Conservation (phyloP, 1,284 basidiomycete species). For the Tilletia horrida region DNA sequence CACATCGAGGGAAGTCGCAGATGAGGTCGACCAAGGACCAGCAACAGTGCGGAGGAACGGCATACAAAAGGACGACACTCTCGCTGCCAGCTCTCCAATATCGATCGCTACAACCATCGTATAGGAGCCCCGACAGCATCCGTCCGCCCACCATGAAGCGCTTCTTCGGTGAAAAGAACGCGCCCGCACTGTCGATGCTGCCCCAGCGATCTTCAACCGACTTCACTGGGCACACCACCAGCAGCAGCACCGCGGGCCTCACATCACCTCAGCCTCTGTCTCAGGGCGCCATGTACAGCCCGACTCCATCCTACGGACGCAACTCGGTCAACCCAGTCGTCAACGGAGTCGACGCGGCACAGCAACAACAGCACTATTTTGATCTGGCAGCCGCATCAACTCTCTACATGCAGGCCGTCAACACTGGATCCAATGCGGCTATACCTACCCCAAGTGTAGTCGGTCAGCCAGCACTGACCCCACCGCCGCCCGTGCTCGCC, state of each 20-base stretch:
- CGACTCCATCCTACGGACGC: constrained; percentile 2
- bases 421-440: background rate
- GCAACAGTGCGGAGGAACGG: no score
- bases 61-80: background rate
- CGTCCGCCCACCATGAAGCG: constrained; percentile 17
- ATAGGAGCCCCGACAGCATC: no score
- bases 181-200: constrained; percentile 13
- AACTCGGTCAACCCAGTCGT: background rate
- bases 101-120: no score
- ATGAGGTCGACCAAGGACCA: background rate
- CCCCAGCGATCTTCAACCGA: constrained; percentile 6
- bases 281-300: background rate
- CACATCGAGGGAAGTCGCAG: background rate
- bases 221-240: background rate
- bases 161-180: constrained; percentile 16
- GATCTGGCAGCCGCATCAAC: constrained; percentile 8
- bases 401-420: background rate
- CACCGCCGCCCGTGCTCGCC: background rate
- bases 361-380: constrained; percentile 16
- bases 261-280: background rate
- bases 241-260: background rate
- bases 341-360: background rate
- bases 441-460: background rate
- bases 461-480: background rate
- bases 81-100: no score